Conservation (phyloP, 768 basidiomycete genomes). For the Leucogyrophana mollusca region DNA sequence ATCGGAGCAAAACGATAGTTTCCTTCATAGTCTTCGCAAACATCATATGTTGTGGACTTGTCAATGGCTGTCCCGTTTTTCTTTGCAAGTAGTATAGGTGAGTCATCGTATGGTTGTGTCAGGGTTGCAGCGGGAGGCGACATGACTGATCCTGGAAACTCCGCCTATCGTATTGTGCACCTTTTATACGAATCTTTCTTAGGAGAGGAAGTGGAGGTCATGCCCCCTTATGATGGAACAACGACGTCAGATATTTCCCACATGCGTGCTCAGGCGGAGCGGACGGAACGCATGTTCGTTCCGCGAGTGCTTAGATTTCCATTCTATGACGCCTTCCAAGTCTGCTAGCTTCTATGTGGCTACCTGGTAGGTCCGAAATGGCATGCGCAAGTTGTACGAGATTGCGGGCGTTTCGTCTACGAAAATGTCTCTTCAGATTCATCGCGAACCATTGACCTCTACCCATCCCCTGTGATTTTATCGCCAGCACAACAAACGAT, state of each 20-base stretch:
- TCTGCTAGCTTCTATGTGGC: too few relatives aligned
- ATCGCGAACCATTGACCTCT: too few relatives aligned
- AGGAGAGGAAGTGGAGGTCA: background rate
- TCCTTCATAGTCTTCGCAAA: slow-evolving; percentile 48
- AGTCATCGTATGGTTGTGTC: slow-evolving; percentile 17
- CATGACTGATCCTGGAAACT: slow-evolving; percentile 22
- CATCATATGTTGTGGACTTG: slow-evolving; percentile 14
- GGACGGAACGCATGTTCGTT: background rate
- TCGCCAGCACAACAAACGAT: too few relatives aligned
- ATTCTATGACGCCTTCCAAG: too few relatives aligned
- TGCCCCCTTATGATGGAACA: background rate
- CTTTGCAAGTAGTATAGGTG: slow-evolving; percentile 19
- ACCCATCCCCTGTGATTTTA: too few relatives aligned
- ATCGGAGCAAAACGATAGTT: slow-evolving; percentile 71
- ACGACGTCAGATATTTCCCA: slow-evolving; percentile 1
- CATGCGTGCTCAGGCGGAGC: background rate
- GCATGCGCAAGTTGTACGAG: too few relatives aligned
- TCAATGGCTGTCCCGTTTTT: slow-evolving; percentile 14
- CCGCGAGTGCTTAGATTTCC: background rate
- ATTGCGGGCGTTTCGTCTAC: too few relatives aligned
- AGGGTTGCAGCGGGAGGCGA: slow-evolving; percentile 35
- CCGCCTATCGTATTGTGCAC: background rate
- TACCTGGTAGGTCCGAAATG: too few relatives aligned
- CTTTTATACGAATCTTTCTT: slow-evolving; percentile 5
- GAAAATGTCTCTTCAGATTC: too few relatives aligned